Evolutionary conservation across 2,329 filamentous ascomycete species (phyloP), one percentile per base, ranked within the genome.

Genomic region (Epicoccum sorghinum): DNA sequence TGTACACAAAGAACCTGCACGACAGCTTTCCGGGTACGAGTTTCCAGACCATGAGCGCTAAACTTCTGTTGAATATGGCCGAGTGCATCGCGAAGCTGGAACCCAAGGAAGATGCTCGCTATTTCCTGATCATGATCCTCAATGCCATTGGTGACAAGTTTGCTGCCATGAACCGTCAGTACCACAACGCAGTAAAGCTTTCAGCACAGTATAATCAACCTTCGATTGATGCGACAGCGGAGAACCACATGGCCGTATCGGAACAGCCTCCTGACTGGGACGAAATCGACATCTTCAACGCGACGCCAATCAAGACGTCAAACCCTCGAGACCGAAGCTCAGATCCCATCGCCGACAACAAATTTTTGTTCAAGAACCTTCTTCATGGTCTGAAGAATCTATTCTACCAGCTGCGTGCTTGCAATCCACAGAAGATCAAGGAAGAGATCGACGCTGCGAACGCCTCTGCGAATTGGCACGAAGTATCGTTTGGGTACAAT

Each of bases 41-140:
- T 75, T 99, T 99, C 71, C 96, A 99, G 75, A 99, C 95, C 0
- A 99, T 99, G 95, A 98, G 95, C 66, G 96, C 95, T 0, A 99
- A 98, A 75, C 81, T 99, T 3, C 80, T 99, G 0, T 81, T 99
- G 10, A 99, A 99, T 73, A 96, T 99, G 91, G 95, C 93, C 0
- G 96, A 99, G 68, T 96, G 91, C 72, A 99, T 99, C 69, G 91
- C 93, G 1, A 96, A 93, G 74, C 84, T 99, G 65, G 89, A 89
- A 18, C 91, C 96, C 71, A 99, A 98, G 78, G 86, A 89, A 38
- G 93, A 99, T 73, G 95, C 95, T 23, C 88, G 96, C 5, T 93
- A 98, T 73, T 96, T 96, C 72, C 79, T 99, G 57, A 91, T 99
- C 69, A 95, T 96, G 86, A 98, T 99, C 39, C 79, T 99, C 52